Percentiles rank a stretch among this genome's conserved stretches.
These are phyloP conservation scores for Oryza coarctata DNA, from an alignment of 176 grass and related monocot species.

Conservation along the genomic window DNA sequence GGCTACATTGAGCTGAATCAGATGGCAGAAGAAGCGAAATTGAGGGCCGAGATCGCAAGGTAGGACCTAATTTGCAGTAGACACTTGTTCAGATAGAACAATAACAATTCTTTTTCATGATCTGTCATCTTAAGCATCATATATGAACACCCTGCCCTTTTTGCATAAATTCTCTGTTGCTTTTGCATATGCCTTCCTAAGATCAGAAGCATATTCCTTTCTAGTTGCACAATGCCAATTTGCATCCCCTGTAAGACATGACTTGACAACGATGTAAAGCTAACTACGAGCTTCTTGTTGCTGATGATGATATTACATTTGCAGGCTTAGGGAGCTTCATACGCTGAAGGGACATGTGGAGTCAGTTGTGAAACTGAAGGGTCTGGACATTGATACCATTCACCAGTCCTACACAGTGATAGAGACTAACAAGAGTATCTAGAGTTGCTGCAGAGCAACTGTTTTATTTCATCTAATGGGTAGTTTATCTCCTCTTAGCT, in stretches of 20 bases:
- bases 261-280: constrained; percentile 16
- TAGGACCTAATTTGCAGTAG: background rate
- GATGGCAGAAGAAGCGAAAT: constrained; percentile 25
- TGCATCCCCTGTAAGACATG: background rate
- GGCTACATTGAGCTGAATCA: constrained; percentile 5
- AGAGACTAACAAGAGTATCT: background rate
- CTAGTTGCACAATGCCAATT: background rate
- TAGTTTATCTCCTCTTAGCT: background rate
- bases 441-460: background rate
- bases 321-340: constrained; percentile 12
- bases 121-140: background rate
- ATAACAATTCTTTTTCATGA: background rate
- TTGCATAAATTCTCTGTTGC: background rate
- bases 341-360: constrained; percentile 27
- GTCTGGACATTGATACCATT: constrained; percentile 22
- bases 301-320: background rate
- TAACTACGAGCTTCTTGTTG: background rate
- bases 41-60: constrained; percentile 34
- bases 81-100: background rate
- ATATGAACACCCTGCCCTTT: background rate
- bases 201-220: background rate
- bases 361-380: constrained; percentile 19
- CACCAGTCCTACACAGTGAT: background rate
- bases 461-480: background rate
- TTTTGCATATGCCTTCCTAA: background rate